Evolutionary conservation across 169 alveolate genomes (phyloP), one percentile per base, ranked within the genome.

Genomic region (Hammondia hammondi): DNA sequence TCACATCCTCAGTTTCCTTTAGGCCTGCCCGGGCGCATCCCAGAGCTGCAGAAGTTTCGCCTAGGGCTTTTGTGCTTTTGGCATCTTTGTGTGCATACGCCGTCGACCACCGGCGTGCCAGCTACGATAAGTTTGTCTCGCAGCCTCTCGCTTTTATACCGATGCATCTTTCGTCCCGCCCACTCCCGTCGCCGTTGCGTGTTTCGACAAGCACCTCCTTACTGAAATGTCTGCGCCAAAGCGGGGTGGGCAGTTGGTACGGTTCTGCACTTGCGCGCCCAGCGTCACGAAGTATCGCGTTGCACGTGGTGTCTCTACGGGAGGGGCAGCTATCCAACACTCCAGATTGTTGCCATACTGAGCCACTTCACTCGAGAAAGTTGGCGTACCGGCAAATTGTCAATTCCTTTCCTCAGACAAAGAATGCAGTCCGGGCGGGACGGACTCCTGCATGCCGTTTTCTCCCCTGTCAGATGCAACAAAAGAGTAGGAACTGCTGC

Each of bases 31-130:
- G 77, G 77, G 4, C 77, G 35, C 77, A 67, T 21, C 77, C 77
- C n/a, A 67, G 32, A 27, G 48, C 48, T 77, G 87, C 87, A 17
- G 87, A 77, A 19, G 29, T 24, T 32, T 77, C 87, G 21, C 48
- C 87, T 24, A 21, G 87, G 27, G 32, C 87, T 6, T 29, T 77
- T 39, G 48, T 77, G 87, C 48, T 77, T 77, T 32, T 77, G 48
- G 87, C 87, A 24, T 77, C 87, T 21, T 39, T 77, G 87, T 77
- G 48, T 24, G 87, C 87, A 39, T 77, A 32, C 87, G 87, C 48
- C 4, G 87, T 77, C 56, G 87, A 77, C 32, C 87, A 77, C 48
- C 12, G 46, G 6, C 35, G 35, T 29, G 6, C 77, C 77, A 67
- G 32, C 77, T 67, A 27, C 35, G 35, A 67, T 3, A 17, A 4